Conservation (phyloP, 306 rosid species). For the Alnus glutinosa region DNA sequence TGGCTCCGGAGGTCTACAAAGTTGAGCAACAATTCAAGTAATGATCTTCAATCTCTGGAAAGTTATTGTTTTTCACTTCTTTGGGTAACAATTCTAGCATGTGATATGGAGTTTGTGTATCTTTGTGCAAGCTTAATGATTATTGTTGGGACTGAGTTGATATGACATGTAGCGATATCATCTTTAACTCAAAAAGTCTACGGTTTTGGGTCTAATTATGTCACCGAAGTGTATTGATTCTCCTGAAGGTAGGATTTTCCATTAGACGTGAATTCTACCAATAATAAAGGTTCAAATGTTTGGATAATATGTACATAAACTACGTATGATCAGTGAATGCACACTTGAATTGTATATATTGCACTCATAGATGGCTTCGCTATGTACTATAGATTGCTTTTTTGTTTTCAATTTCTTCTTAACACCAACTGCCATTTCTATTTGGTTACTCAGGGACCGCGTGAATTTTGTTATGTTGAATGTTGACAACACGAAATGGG, state of each 20-base stretch:
- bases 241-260: neutral
- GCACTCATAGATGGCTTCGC: neutral
- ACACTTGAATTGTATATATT: neutral
- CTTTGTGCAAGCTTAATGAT: constrained; percentile 6
- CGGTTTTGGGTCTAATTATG: neutral
- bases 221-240: neutral
- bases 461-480: constrained; percentile 78
- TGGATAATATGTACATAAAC: neutral
- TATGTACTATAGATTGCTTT: neutral
- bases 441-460: constrained; percentile 45
- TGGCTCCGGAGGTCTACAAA: constrained; percentile 92
- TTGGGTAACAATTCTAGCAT: neutral
- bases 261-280: neutral
- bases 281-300: neutral
- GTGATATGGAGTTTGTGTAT: neutral
- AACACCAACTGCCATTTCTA: neutral
- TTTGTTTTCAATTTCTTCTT: neutral
- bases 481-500: constrained; percentile 97
- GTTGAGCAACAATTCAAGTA: constrained; percentile 95
- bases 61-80: neutral
- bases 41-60: constrained; percentile 18
- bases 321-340: neutral
- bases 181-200: too few relatives aligned
- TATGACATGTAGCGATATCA: too few relatives aligned
- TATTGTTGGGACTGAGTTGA: neutral